phyloP scores from a whole-genome alignment of 805 yeast species.

The Wickerhamiella spandovensis region DNA sequence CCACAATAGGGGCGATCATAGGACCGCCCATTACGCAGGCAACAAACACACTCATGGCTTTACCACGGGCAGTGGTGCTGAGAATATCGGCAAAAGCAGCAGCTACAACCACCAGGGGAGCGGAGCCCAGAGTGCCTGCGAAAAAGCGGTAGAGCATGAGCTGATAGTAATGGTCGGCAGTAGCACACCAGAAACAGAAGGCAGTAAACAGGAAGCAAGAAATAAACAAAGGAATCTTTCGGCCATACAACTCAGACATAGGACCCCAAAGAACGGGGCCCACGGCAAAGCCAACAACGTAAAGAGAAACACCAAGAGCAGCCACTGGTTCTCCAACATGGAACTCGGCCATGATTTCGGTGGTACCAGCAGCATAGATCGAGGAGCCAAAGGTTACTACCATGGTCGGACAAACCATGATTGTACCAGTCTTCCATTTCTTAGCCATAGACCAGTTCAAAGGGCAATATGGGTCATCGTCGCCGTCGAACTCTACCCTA shows the following conservation, averaged over 20 bases:
- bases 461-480: slow-evolving; percentile 40
- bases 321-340: slow-evolving; percentile 54
- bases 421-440: slow-evolving; percentile 4
- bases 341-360: slow-evolving; percentile 34
- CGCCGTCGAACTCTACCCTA: slow-evolving; percentile 14
- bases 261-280: slow-evolving; percentile 91
- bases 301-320: slow-evolving; percentile 62
- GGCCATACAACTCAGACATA: slow-evolving; percentile 63
- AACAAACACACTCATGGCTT: slow-evolving; percentile 11
- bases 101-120: slow-evolving; percentile 28
- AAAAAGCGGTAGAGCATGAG: slow-evolving; percentile 62
- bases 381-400: slow-evolving; percentile 47
- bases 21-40: slow-evolving; percentile 11
- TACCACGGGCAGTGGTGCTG: slow-evolving; percentile 9
- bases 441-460: slow-evolving; percentile 34
- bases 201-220: slow-evolving; percentile 30
- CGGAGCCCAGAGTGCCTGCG: slow-evolving; percentile 71
- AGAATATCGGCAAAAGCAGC: slow-evolving; percentile 18
- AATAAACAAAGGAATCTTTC: slow-evolving; percentile 43
- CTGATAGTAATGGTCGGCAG: slow-evolving; percentile 13
- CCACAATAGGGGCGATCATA: slow-evolving; percentile 19
- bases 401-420: slow-evolving; percentile 50
- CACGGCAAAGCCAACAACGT: slow-evolving; percentile 79
- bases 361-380: slow-evolving; percentile 41
- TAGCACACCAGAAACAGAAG: slow-evolving; percentile 12